Conservation (phyloP, 108 stramenopile genomes). For the Fragilaria radians region DNA sequence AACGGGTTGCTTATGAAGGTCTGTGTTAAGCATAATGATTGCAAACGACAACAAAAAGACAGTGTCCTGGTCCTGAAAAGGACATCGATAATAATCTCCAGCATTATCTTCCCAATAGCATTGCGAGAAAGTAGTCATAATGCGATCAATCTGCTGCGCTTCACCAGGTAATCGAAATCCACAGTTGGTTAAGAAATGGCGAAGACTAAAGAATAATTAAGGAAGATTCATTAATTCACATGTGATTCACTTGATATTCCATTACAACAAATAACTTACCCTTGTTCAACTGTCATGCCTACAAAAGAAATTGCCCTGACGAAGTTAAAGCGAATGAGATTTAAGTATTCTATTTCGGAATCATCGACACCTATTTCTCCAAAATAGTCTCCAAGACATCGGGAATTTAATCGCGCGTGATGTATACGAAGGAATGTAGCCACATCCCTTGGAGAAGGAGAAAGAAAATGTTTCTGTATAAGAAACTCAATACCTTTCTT, state of each 20-base stretch:
- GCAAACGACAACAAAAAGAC: slow-evolving; percentile 91
- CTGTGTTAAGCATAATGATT: slow-evolving; percentile 97
- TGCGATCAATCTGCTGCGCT: slow-evolving; percentile 92
- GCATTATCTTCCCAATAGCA: slow-evolving; percentile 97
- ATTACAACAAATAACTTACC: slow-evolving; percentile 53
- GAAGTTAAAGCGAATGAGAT: slow-evolving; percentile 79
- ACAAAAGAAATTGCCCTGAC: slow-evolving; percentile 89
- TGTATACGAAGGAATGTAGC: slow-evolving; percentile 85
- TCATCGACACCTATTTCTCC: slow-evolving; percentile 72
- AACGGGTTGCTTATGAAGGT: slow-evolving; percentile 77
- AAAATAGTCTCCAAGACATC: slow-evolving; percentile 85
- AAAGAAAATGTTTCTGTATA: slow-evolving; percentile 82
- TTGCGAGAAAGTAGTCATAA: slow-evolving; percentile 85
- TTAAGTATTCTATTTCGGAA: slow-evolving; percentile 81
- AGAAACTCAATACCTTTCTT: slow-evolving; percentile 92
- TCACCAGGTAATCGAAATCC: slow-evolving; percentile 96
- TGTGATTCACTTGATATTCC: neutral
- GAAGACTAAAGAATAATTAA: slow-evolving; percentile 32
- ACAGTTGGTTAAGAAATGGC: slow-evolving; percentile 84
- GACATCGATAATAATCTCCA: slow-evolving; percentile 62
- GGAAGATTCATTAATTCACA: neutral
- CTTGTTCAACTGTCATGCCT: slow-evolving; percentile 90
- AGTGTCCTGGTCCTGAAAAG: slow-evolving; percentile 86
- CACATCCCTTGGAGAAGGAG: slow-evolving; percentile 86
- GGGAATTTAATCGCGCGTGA: slow-evolving; percentile 66